Evolutionary conservation across 306 rosid genomes (phyloP), one percentile per base, ranked within the genome.

Genomic region (Vigna reflexopilosa): DNA sequence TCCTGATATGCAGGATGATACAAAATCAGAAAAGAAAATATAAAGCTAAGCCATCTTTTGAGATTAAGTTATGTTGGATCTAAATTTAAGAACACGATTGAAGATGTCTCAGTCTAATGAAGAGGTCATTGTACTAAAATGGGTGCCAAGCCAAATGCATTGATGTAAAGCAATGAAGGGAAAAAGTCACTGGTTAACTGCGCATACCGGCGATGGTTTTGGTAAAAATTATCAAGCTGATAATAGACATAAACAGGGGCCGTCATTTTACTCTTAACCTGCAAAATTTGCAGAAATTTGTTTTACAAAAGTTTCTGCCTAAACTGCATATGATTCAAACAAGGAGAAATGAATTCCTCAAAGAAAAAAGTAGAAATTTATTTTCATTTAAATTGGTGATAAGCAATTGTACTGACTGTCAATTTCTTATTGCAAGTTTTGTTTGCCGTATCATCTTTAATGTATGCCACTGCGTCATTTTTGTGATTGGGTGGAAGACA

Each of bases 151-250:
- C 32, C 50, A 51, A 52, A 68, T 59, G 48, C 76, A 47, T 47
- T 14, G 17, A 73, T 49, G 19, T 55, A 51, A 22, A 47, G 28
- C n/a, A n/a, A 68, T 24, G 72, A 56, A 3, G 66, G 47, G 40
- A 15, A 59, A 44, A 61, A 2, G 6, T 61, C 70, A 30, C 72
- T 32, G 47, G 70, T 63, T 66, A 34, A 28, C 30, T 73, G 36
- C 9, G 42, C 86, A 34, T 84, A 90, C 97, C 96, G 85, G 16
- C 98, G 96, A 85, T 93, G 98, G 83, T 93, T 93, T 86, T 93
- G 98, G 83, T 86, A 89, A 85, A 80, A 91, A 85, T 87, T 86
- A 26, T 86, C 90, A 56, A 93, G 97, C 80, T 93, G 92, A 65
- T 93, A 93, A 86, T 93, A 93, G 84, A 93, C 69, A 75, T 80